A percentile compares a stretch with the other conserved stretches of the same genome.
phyloP scores from a whole-genome alignment of 129 eudicot species.

The Pseudognaphalium luteoalbum region DNA sequence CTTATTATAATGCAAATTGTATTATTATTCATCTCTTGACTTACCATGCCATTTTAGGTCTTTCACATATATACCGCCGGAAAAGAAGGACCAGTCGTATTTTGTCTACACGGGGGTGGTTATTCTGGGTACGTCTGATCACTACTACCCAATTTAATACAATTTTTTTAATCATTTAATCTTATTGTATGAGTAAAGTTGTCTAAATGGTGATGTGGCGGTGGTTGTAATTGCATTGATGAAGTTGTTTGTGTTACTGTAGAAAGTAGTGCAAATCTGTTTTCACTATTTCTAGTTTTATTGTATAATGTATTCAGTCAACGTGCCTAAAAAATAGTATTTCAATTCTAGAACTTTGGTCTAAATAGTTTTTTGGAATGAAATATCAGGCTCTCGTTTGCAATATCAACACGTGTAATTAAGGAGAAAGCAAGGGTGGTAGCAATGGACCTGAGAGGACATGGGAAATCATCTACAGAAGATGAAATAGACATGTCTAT shows the following conservation, averaged over 20 bases:
- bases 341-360: background rate
- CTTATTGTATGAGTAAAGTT: background rate
- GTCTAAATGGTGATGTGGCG: background rate
- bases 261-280: background rate
- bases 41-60: constrained; percentile 50
- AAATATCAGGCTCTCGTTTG: constrained; percentile 81
- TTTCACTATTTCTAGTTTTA: background rate
- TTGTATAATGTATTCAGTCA: too few species aligned
- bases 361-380: constrained; percentile 16
- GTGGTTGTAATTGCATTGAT: too few species aligned
- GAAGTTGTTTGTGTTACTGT: too few species aligned
- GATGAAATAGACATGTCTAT: constrained; percentile 84
- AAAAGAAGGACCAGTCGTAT: constrained; percentile 85
- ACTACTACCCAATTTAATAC: background rate
- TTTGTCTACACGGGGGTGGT: constrained; percentile 98
- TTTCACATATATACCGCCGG: constrained; percentile 94
- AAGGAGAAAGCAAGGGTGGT: constrained; percentile 92
- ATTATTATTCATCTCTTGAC: constrained; percentile 14
- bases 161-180: background rate
- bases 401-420: constrained; percentile 63
- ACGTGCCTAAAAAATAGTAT: background rate
- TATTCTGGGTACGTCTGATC: constrained; percentile 69
- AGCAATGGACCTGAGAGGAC: constrained; percentile 96
- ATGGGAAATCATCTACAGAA: constrained; percentile 88
- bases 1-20: constrained; percentile 16